Percentiles rank a stretch among this genome's conserved stretches.
Conservation (phyloP, 225 moss, liverwort and hornwort species). For the Ulota crispa region DNA sequence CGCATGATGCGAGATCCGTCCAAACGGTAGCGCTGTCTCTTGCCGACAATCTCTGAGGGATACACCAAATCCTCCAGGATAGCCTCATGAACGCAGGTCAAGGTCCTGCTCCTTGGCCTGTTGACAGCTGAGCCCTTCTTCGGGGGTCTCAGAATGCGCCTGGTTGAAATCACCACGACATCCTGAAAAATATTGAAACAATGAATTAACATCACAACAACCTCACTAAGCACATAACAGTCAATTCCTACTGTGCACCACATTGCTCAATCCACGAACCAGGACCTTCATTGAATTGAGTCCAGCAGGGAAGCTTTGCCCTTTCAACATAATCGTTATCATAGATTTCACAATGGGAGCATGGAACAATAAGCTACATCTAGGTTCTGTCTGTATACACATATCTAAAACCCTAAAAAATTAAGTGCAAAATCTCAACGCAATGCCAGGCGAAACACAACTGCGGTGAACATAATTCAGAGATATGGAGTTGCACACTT, state of each 20-base stretch:
- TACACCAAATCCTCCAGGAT: slow-evolving; percentile 89
- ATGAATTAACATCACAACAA: not conserved
- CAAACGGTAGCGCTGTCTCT: slow-evolving; percentile 75
- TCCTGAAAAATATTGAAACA: slow-evolving; percentile 42
- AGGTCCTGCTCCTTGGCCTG: slow-evolving; percentile 90
- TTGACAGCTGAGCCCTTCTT: slow-evolving; percentile 90
- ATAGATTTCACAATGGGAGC: not conserved
- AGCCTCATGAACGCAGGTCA: slow-evolving; percentile 94
- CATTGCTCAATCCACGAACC: not conserved
- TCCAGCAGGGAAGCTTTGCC: rapidly evolving
- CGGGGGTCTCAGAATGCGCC: slow-evolving; percentile 89
- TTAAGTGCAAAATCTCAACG: not conserved
- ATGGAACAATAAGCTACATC: no score
- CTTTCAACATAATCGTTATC: not conserved
- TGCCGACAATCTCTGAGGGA: slow-evolving; percentile 93
- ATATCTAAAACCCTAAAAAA: not conserved
- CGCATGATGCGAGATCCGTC: slow-evolving; percentile 92
- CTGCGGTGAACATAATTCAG: not conserved
- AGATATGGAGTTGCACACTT: not conserved
- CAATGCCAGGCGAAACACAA: not conserved
- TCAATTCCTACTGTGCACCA: no score
- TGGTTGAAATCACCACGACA: slow-evolving; percentile 83
- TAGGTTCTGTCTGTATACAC: no score
- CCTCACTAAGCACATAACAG: not conserved
- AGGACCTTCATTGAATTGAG: not conserved